Base-by-base conservation (phyloP, 2,329 filamentous ascomycete species). In the Ceratocystis harringtonii region DNA sequence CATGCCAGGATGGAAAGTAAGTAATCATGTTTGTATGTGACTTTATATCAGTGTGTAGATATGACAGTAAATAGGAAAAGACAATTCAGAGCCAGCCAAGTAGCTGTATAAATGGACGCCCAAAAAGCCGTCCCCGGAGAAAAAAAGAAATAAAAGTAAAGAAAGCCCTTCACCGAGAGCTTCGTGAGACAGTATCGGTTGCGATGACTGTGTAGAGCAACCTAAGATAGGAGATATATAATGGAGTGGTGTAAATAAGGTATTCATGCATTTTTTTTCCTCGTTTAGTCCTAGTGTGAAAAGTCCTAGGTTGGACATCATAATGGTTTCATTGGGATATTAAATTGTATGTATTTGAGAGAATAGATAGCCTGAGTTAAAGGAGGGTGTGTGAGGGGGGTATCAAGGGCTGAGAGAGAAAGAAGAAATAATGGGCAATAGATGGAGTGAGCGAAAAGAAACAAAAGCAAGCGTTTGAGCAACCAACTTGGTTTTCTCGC, bases 91-190 rank as follows among this genome's bases (percentile, higher is more conserved):
- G 10, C 10, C 32, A 10, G 32, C 32, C 32, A 36, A 36, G 32
- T 36, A 36, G 32, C 32, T 2, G 32, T 10, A 36, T 12, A 36
- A 36, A 12, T 36, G 32, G 15, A 41, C 10, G 36, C 10, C 36
- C 36, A 41, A 15, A 15, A 12, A 15, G 36, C 36, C 3, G 12
- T 12, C 12, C 3, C 36, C 10, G 22, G 22, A 55, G 28, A 66
- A 25, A 4, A 65, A 44, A 65, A 67, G 45, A 22, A 62, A 44
- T 7, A 65, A 58, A 64, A 6, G 10, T 44, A 10, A 12, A 60
- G 15, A 19, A 60, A 60, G 36, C 10, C 52, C 55, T 36, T 36
- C 55, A 36, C 8, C 28, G 32, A n/a, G 55, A 58, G 8, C 28
- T 5, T 1, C n/a, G 28, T 3, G 28, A 3, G 55, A 25, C 22